These are phyloP conservation scores for Butyriboletus loyo DNA, from an alignment of 768 basidiomycete genomes.

Conservation along the genomic window DNA sequence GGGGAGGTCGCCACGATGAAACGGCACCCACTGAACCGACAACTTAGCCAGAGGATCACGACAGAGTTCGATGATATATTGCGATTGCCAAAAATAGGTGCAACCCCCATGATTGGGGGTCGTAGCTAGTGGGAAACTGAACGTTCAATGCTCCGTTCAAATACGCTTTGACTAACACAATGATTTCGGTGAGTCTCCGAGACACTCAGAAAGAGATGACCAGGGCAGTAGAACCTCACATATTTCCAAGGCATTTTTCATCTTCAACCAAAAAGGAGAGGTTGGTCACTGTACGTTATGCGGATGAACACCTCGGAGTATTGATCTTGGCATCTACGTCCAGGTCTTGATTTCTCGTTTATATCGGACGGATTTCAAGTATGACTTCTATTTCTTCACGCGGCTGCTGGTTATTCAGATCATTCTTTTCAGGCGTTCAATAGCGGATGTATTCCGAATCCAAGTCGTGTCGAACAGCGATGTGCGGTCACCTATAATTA, in stretches of 20 bases:
- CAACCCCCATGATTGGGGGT: conserved; percentile 12
- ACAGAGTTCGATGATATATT: no score
- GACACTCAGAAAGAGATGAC: not conserved
- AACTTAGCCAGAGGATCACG: no score
- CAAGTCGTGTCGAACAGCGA: conserved; percentile 98
- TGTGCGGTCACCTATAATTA: conserved; percentile 95
- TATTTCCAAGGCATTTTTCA: conserved; percentile 85
- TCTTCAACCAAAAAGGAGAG: conserved; percentile 99
- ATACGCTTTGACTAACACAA: conserved; percentile 20
- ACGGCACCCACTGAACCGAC: no score
- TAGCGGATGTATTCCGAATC: conserved; percentile 97
- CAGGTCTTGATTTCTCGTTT: conserved; percentile 95
- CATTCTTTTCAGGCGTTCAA: conserved; percentile 67
- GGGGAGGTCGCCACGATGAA: no score
- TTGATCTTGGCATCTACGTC: conserved; percentile 5
- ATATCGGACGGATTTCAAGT: conserved; percentile 98
- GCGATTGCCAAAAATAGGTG: not conserved
- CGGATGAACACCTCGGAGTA: not conserved
- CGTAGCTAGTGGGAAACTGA: not conserved
- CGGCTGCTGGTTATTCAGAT: not conserved
- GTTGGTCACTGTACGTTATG: conserved; percentile 42
- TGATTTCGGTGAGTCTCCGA: conserved; percentile 45
- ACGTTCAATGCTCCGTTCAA: not conserved
- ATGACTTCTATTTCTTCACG: conserved; percentile 26
- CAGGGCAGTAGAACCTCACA: not conserved